Percentiles rank a stretch among this genome's conserved stretches.
phyloP scores from a whole-genome alignment of 352 stramenopile genomes.

The Globisporangium barbulae region DNA sequence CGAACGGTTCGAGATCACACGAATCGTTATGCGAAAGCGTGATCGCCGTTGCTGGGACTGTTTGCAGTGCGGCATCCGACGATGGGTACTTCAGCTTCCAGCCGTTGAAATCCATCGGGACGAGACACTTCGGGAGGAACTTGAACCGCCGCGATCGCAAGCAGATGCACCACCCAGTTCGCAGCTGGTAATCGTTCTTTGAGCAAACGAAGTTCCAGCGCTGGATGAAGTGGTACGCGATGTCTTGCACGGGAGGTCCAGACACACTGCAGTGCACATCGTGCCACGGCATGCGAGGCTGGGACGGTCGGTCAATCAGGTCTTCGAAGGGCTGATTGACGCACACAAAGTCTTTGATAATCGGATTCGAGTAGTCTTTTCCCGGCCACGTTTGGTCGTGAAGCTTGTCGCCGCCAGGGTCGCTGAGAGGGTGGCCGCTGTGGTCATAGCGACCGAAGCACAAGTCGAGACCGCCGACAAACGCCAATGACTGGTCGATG shows the following conservation, averaged over 20 bases:
- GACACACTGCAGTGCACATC: conserved; percentile 86
- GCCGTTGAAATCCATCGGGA: conserved; percentile 86
- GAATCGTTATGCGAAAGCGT: conserved; percentile 56
- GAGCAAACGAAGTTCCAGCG: conserved; percentile 91
- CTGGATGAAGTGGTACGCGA: conserved; percentile 90
- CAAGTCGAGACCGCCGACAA: conserved; percentile 85
- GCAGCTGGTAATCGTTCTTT: conserved; percentile 86
- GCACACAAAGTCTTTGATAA: conserved; percentile 88
- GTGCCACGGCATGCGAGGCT: conserved; percentile 89
- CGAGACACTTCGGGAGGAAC: conserved; percentile 76
- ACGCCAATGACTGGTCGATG: conserved; percentile 83
- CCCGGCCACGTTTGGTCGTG: conserved; percentile 65
- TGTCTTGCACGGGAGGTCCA: conserved; percentile 75
- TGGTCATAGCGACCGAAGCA: conserved; percentile 89
- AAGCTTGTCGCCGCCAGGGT: conserved; percentile 49
- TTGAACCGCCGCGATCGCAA: conserved; percentile 81
- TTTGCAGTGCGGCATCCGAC: conserved; percentile 39
- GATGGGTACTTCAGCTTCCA: conserved; percentile 76
- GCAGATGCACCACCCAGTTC: conserved; percentile 87
- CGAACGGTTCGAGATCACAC: conserved; percentile 29
- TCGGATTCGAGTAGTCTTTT: conserved; percentile 89
- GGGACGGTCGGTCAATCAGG: conserved; percentile 67
- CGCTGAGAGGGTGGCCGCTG: conserved; percentile 65
- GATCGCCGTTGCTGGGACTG: conserved; percentile 35
- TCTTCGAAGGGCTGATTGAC: conserved; percentile 85